These are phyloP conservation scores for Termitomyces sp. DNA, from an alignment of 768 basidiomycete species.

Conservation along the genomic window DNA sequence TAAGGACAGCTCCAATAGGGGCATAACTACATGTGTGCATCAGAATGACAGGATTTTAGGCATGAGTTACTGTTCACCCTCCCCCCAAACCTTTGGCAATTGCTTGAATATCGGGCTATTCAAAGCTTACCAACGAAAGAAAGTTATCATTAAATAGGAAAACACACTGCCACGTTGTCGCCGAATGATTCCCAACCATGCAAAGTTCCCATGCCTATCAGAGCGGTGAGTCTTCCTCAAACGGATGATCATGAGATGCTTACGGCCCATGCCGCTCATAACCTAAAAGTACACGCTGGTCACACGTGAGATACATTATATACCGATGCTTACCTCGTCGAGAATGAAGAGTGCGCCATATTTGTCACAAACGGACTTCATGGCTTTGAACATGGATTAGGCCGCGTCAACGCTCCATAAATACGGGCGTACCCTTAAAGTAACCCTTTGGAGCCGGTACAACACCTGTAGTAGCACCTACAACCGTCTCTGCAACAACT, in stretches of 20 bases:
- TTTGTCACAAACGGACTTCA: conserved; percentile 79
- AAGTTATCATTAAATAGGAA: not conserved
- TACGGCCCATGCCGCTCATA: conserved; percentile 89
- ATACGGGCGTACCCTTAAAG: conserved; percentile 42
- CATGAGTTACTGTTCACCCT: conserved; percentile 42
- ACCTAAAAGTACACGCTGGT: conserved; percentile 29
- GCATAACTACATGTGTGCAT: conserved; percentile 51
- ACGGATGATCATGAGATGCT: conserved; percentile 22
- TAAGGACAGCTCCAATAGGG: conserved; percentile 75
- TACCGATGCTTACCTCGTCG: conserved; percentile 55
- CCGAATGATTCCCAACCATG: conserved; percentile 86
- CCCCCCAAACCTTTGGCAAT: conserved; percentile 89
- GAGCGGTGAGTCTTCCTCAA: not conserved
- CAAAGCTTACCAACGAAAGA: not conserved
- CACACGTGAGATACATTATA: not conserved
- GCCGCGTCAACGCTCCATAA: not conserved
- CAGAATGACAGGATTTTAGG: not conserved
- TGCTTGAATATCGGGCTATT: conserved; percentile 68
- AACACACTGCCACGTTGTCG: conserved; percentile 51
- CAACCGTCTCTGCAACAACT: conserved; percentile 86
- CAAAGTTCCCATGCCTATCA: conserved; percentile 77
- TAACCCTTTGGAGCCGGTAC: conserved; percentile 78
- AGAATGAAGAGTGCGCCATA: conserved; percentile 75
- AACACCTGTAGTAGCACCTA: conserved; percentile 79
- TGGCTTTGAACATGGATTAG: conserved; percentile 30